A percentile compares a stretch with the other conserved stretches of the same genome.
phyloP scores from a whole-genome alignment of 1,284 basidiomycete species.

The Ganoderma leucocontextum region DNA sequence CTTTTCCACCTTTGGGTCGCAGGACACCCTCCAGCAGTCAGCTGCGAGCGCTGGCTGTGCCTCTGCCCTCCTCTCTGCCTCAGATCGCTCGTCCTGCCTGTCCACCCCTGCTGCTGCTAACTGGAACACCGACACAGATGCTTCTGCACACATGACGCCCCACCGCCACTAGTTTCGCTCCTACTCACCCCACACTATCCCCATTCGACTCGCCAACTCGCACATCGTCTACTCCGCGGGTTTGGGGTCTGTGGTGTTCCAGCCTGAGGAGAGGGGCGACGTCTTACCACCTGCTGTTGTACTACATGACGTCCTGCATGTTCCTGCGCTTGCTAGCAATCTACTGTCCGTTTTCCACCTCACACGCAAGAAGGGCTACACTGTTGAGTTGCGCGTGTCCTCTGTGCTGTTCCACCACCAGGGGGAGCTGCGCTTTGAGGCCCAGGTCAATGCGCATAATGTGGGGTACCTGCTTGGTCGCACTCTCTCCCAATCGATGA shows the following conservation, averaged over 20 bases:
- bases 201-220: constrained; percentile 2
- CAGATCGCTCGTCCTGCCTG: neutral
- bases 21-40: neutral
- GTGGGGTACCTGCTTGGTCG: too few relatives aligned
- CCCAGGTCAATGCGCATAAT: too few relatives aligned
- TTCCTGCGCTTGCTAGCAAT: constrained; percentile 26
- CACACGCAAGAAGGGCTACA: constrained; percentile 3
- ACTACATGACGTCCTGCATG: constrained; percentile 25
- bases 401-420: constrained; percentile 13
- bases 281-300: constrained; percentile 18
- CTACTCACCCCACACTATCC: constrained; percentile 34
- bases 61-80: neutral
- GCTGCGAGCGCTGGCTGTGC: neutral
- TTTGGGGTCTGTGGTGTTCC: constrained; percentile 43
- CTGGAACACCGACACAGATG: neutral
- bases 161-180: constrained; percentile 31
- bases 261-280: constrained; percentile 34
- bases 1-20: neutral
- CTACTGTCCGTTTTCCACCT: constrained; percentile 28
- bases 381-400: neutral
- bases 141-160: constrained; percentile 23
- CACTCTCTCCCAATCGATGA: too few relatives aligned
- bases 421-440: too few relatives aligned
- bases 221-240: constrained; percentile 26
- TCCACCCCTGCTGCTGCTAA: neutral